These are phyloP conservation scores for Ustilago trichophora DNA, from an alignment of 1,284 basidiomycete species.

Conservation along the genomic window DNA sequence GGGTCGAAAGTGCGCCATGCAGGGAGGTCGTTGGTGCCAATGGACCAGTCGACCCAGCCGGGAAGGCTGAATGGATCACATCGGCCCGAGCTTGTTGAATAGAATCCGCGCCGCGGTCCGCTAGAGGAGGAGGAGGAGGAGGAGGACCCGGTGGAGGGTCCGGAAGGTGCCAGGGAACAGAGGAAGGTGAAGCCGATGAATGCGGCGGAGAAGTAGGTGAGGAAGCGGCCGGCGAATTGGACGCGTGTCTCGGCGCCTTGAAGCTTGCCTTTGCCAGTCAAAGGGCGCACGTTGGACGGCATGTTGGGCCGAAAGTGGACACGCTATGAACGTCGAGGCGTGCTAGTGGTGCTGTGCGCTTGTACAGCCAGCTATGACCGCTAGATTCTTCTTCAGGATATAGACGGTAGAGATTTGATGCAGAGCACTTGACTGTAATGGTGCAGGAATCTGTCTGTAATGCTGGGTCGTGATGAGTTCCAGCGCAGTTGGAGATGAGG, in stretches of 20 bases:
- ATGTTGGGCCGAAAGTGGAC: too few relatives aligned
- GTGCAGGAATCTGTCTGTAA: too few relatives aligned
- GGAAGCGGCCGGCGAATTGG: constrained; percentile 7
- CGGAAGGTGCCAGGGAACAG: constrained; percentile 27
- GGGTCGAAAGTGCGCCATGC: constrained; percentile 54
- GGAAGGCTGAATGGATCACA: constrained; percentile 54
- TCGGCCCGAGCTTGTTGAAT: constrained; percentile 7
- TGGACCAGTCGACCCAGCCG: constrained; percentile 50
- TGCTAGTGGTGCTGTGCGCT: too few relatives aligned
- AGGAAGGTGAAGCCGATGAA: constrained; percentile 31
- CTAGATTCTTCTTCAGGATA: too few relatives aligned
- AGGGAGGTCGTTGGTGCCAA: constrained; percentile 37
- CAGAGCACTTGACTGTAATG: too few relatives aligned
- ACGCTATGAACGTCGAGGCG: too few relatives aligned
- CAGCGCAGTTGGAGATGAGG: too few relatives aligned
- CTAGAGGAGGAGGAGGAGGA: not conserved
- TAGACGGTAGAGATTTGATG: too few relatives aligned
- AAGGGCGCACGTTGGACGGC: constrained; percentile 43
- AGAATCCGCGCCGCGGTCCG: constrained; percentile 16
- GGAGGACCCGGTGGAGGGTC: not conserved
- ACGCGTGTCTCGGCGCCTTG: constrained; percentile 11
- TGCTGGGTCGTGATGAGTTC: too few relatives aligned
- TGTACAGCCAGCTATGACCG: too few relatives aligned
- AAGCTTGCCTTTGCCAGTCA: constrained; percentile 37
- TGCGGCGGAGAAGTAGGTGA: constrained; percentile 31